Evolutionary conservation across 1,284 basidiomycete genomes (phyloP).

Genomic region (Xanthoconium separans): DNA sequence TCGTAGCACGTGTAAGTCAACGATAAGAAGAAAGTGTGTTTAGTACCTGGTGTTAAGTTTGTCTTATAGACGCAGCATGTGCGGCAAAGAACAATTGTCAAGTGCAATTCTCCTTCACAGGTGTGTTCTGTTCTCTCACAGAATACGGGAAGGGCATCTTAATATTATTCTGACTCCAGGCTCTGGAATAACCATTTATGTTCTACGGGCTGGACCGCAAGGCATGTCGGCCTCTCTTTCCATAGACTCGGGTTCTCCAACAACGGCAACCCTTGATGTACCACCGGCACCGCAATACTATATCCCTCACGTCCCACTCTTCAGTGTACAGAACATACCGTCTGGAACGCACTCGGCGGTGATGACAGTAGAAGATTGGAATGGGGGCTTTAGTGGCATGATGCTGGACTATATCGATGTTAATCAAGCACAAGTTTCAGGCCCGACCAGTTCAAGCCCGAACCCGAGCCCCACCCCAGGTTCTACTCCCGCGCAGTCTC

Average conservation of each 20-base stretch:
- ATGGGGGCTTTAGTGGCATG: slow-evolving; percentile 27
- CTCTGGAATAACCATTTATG: slow-evolving; percentile 31
- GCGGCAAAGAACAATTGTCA: slow-evolving; percentile 22
- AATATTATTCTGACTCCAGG: slow-evolving; percentile 10
- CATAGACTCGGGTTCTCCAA: slow-evolving; percentile 22
- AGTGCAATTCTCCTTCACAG: slow-evolving; percentile 27
- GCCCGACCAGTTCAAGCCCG: slow-evolving; percentile 1
- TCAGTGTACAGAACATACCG: slow-evolving; percentile 20
- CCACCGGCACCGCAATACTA: slow-evolving; percentile 27
- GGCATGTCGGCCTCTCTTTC: slow-evolving; percentile 29
- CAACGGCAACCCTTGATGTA: slow-evolving; percentile 20
- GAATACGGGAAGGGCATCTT: background rate
- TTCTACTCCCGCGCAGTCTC: slow-evolving; percentile 3
- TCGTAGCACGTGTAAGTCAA: slow-evolving; percentile 25
- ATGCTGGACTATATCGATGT: slow-evolving; percentile 30
- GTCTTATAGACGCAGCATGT: slow-evolving; percentile 24
- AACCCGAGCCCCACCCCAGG: slow-evolving; percentile 2
- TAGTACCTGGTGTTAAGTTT: slow-evolving; percentile 1
- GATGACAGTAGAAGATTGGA: slow-evolving; percentile 30
- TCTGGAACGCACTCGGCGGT: slow-evolving; percentile 24
- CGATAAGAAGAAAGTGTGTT: background rate
- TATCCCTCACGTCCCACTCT: slow-evolving; percentile 19
- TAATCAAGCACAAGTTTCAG: slow-evolving; percentile 19
- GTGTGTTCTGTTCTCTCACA: slow-evolving; percentile 2
- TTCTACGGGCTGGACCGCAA: slow-evolving; percentile 26